These are phyloP conservation scores for Tubosaeta brunneosetosa DNA, from an alignment of 768 basidiomycete genomes.

Conservation along the genomic window DNA sequence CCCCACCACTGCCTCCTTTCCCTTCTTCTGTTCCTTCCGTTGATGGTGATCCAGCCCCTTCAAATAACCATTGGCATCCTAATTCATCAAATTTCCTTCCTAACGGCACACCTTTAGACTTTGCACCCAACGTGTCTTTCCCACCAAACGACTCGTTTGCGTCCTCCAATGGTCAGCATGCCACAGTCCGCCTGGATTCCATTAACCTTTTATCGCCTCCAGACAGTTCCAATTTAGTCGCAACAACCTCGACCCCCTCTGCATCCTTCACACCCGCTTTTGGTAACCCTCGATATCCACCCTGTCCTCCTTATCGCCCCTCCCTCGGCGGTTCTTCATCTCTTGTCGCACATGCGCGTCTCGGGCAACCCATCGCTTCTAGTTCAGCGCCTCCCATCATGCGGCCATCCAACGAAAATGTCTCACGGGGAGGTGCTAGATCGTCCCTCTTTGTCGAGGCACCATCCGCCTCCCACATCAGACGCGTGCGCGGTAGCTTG, in stretches of 20 bases:
- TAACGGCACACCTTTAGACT: conserved; percentile 2
- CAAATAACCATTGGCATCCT: conserved; percentile 17
- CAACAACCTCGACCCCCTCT: conserved; percentile 11
- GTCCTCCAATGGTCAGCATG: conserved; percentile 21
- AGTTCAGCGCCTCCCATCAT: conserved; percentile 14
- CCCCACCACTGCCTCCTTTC: conserved; percentile 25
- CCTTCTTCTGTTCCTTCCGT: conserved; percentile 18
- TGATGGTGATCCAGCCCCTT: conserved; percentile 13
- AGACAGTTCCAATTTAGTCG: conserved; percentile 9
- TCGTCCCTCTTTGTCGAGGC: conserved; percentile 11
- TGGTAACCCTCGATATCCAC: conserved; percentile 23
- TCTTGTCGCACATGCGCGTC: conserved; percentile 13
- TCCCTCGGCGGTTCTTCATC: conserved; percentile 9
- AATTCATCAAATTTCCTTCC: conserved; percentile 20
- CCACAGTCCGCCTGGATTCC: conserved; percentile 7
- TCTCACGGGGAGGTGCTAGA: conserved; percentile 6
- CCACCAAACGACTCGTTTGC: conserved; percentile 12
- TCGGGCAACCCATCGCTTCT: conserved; percentile 8
- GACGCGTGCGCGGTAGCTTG: conserved; percentile 20
- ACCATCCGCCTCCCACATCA: conserved; percentile 7
- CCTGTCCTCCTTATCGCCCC: conserved; percentile 24
- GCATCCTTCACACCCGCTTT: conserved; percentile 16
- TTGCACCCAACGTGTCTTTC: conserved; percentile 9
- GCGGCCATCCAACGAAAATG: conserved; percentile 15
- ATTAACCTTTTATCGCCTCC: conserved; percentile 9